Base-by-base conservation (phyloP, 2,329 filamentous ascomycete species). In the Fusarium sp. region DNA sequence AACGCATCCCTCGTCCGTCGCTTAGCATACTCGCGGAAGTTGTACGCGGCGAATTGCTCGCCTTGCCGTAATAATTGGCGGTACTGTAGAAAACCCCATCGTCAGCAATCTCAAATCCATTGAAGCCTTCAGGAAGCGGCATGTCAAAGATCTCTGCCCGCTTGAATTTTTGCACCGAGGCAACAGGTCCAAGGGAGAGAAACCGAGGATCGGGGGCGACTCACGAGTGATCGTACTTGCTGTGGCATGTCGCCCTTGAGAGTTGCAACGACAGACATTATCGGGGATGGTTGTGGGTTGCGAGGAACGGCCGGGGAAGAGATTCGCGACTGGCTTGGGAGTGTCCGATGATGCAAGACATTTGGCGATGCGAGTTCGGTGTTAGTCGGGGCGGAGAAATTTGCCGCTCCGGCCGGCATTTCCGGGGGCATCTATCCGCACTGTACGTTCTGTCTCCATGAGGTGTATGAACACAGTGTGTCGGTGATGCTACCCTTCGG, bases 1-100 rank as follows among this genome's bases (percentile, higher is more conserved):
- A 98, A 99, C 6, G 94, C 92, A 86, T 98, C 97, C 82, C 90
- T 90, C 82, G 97, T 98, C 83, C 96, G 91, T 81, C 97, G 92
- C 84, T 92, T 93, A 63, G 97, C 95, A 84, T 99, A 99, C 83
- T 98, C 96, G 85, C 97, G 91, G 89, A 98, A 99, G 86, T 98
- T 99, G 88, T 98, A 99, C 77, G 93, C 91, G 72, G 95, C 90
- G 84, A 99, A 98, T 81, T 98, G 94, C 71, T 89, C 88, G 72
- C 95, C 92, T 83, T 97, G 93, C 78, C 95, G 93, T 79, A 98
- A 88, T 79, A 99, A 87, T 80, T 96, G 96, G 76, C 97, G 95
- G 85, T 98, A 98, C 95, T 98, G 74, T 17, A 60, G 9, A 32
- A 47, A 52, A 32, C 11, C 14, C n/a, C 33, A n/a, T 33, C 14